phyloP scores from a whole-genome alignment of 352 stramenopile species.

The Globisporangium apiculatum region DNA sequence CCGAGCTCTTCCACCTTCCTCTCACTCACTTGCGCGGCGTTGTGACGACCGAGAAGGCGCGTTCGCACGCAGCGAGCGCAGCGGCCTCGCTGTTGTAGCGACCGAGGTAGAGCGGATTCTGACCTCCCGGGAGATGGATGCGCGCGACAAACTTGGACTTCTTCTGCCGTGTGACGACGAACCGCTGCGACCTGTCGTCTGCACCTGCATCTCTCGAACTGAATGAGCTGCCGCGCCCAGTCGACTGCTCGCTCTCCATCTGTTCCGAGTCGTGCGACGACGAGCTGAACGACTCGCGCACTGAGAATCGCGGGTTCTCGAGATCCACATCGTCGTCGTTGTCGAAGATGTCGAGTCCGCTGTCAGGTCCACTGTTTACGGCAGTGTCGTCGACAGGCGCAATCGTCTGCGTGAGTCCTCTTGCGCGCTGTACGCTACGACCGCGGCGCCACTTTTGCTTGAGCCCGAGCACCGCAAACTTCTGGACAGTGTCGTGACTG shows the following conservation, averaged over 20 bases:
- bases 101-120: slow-evolving; percentile 60
- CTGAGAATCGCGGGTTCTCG: slow-evolving; percentile 8
- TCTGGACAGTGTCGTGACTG: slow-evolving; percentile 12
- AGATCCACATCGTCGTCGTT: slow-evolving; percentile 13
- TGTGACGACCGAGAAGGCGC: slow-evolving; percentile 40
- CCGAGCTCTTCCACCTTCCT: no score
- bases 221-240: slow-evolving; percentile 10
- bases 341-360: neutral
- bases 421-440: slow-evolving; percentile 29
- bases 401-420: slow-evolving; percentile 36
- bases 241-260: slow-evolving; percentile 12
- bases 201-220: slow-evolving; percentile 1
- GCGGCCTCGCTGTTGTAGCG: slow-evolving; percentile 60
- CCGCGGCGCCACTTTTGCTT: slow-evolving; percentile 57
- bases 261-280: slow-evolving; percentile 11
- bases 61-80: slow-evolving; percentile 51
- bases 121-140: slow-evolving; percentile 36
- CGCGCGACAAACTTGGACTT: slow-evolving; percentile 56
- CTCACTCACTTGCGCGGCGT: slow-evolving; percentile 42
- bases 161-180: slow-evolving; percentile 47
- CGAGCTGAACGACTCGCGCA: slow-evolving; percentile 7
- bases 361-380: neutral
- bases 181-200: slow-evolving; percentile 22
- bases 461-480: slow-evolving; percentile 49
- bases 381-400: neutral